Conservation (phyloP, 257 asterid genomes). For the Coffea canephora region DNA sequence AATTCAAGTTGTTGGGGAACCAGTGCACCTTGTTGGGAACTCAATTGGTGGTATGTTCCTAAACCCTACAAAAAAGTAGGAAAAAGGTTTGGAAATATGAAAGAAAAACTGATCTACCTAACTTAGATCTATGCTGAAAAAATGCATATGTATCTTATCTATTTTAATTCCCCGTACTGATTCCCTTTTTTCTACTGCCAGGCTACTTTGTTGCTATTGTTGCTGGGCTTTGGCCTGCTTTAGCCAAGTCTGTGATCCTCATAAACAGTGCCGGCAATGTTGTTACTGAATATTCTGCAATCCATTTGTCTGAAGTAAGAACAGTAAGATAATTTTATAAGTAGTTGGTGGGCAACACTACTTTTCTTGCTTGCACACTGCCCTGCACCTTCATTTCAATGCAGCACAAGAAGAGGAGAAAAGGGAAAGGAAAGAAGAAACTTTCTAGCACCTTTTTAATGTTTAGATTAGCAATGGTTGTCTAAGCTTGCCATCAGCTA, state of each 20-base stretch:
- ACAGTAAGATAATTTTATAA: background rate
- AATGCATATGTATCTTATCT: background rate
- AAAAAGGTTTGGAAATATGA: conserved; percentile 6
- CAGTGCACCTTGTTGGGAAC: conserved; percentile 90
- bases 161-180: background rate
- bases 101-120: background rate
- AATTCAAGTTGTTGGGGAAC: conserved; percentile 74
- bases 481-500: background rate
- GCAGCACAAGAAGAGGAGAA: background rate
- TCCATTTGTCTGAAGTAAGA: conserved; percentile 53
- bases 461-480: background rate
- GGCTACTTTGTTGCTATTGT: conserved; percentile 76
- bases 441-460: background rate
- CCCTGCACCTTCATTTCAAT: background rate
- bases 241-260: conserved; percentile 77
- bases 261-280: conserved; percentile 77
- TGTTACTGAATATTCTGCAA: conserved; percentile 52
- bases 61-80: conserved; percentile 7
- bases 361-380: background rate
- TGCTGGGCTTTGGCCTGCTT: conserved; percentile 70
- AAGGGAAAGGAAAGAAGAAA: background rate
- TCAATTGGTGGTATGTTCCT: conserved; percentile 81
- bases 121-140: background rate
- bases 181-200: conserved; percentile 29
- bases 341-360: conserved; percentile 9